phyloP scores from a whole-genome alignment of 441 rosid species.

The Oxalis stricta region DNA sequence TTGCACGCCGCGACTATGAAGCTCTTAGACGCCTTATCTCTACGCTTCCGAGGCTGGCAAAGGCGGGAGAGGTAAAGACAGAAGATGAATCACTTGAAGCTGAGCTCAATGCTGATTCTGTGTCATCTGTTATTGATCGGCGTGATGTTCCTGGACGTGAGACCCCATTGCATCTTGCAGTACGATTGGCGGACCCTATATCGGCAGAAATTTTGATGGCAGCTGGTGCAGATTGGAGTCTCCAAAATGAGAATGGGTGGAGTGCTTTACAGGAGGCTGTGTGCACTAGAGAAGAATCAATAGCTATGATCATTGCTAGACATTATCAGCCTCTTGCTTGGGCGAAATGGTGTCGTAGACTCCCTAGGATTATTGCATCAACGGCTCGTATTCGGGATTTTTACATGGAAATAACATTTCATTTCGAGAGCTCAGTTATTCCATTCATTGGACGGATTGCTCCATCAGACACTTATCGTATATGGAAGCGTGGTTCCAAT shows the following conservation, averaged over 20 bases:
- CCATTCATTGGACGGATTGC: slow-evolving; percentile 83
- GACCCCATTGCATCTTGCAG: slow-evolving; percentile 85
- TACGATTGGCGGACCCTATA: slow-evolving; percentile 41
- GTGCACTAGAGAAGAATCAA: slow-evolving; percentile 48
- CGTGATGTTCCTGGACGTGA: slow-evolving; percentile 73
- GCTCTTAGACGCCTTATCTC: slow-evolving; percentile 44
- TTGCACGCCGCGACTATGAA: slow-evolving; percentile 47
- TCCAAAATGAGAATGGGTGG: slow-evolving; percentile 76
- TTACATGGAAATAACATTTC: slow-evolving; percentile 91
- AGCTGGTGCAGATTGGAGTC: slow-evolving; percentile 65
- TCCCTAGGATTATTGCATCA: slow-evolving; percentile 56
- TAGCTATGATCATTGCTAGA: slow-evolving; percentile 38
- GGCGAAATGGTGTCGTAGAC: slow-evolving; percentile 82
- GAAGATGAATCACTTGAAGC: slow-evolving; percentile 51
- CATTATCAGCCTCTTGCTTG: slow-evolving; percentile 61
- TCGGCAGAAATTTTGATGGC: slow-evolving; percentile 36
- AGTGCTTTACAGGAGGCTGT: slow-evolving; percentile 73
- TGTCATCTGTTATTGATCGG: slow-evolving; percentile 58
- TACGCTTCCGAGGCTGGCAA: slow-evolving; percentile 51
- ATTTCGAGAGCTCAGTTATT: slow-evolving; percentile 88
- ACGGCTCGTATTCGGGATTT: slow-evolving; percentile 81
- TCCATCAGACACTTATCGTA: slow-evolving; percentile 87
- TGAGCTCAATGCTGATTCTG: slow-evolving; percentile 47
- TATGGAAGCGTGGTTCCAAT: slow-evolving; percentile 88
- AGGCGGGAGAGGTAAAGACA: slow-evolving; percentile 39